Evolutionary conservation across 1,284 basidiomycete species (phyloP), one percentile per base, ranked within the genome.

Genomic region (Ustilago crameri): DNA sequence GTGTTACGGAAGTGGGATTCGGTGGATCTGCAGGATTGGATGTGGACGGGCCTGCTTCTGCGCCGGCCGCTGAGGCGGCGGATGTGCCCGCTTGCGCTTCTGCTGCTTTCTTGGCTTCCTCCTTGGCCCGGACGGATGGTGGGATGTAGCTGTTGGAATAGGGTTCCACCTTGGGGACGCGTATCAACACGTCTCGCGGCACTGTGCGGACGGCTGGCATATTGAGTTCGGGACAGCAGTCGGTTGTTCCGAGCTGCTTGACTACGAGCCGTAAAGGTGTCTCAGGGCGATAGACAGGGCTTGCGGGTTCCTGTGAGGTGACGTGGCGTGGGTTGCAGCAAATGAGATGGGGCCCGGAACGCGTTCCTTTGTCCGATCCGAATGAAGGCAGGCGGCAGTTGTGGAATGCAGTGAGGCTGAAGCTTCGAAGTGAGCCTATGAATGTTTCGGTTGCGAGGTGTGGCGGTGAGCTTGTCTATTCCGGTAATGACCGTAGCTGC

Each of bases 111-210:
- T 64, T 61, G 3, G 61, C 67, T 18, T 64, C 56, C 27, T 67
- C 53, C 43, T 64, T 63, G 12, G 59, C 59, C 15, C 61, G 56
- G 17, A 59, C 61, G 2, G 67, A 53, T 26, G 67, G 67, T n/a
- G 67, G 38, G 8, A 65, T 18, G n/a, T 70, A 70, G 27, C 46
- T 45, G 23, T 63, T 68, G 7, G 64, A 68, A 48, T 71, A 75
- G 15, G 73, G 73, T 54, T 71, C 68, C 48, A 71, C 54, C 44
- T 75, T 75, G 24, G 73, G 60, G 14, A 75, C 73, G 44, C 64
- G 58, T 61, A 75, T 57, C 57, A 68, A 48, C 22, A 75, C 73
- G 32, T 75, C 73, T 24, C 53, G 49, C 17, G 68, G 60, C 22
- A 35, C 47, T 35, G 70, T 73, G 43, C 70, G 63, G 18, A 58